Evolutionary conservation across 2,329 filamentous ascomycete genomes (phyloP).

Genomic region (Ascochyta lentis): DNA sequence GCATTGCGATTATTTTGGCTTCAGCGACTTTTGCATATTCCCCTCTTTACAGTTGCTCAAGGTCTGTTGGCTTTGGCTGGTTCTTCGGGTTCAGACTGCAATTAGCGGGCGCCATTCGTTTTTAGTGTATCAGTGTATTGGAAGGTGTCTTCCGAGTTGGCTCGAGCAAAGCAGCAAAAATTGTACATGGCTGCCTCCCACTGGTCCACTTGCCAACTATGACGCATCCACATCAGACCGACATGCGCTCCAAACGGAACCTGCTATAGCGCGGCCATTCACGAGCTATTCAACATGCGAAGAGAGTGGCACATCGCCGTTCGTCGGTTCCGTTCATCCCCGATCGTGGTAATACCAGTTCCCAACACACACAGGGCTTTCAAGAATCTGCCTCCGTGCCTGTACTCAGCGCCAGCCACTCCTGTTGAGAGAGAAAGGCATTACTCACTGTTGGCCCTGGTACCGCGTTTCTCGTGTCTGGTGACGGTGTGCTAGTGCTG

Average conservation of each 20-base stretch:
- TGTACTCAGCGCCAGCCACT: no score
- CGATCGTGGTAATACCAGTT: no score
- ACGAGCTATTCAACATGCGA: not conserved
- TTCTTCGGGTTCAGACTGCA: not conserved
- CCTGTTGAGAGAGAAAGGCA: no score
- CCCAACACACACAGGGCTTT: no score
- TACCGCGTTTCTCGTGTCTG: no score
- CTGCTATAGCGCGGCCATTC: not conserved
- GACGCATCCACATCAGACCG: not conserved
- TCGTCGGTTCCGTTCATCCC: not conserved
- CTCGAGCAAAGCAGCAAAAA: not conserved
- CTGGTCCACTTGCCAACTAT: no score
- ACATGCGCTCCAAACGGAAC: not conserved
- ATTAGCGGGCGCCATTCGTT: constrained; percentile 21
- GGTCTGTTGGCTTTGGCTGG: not conserved
- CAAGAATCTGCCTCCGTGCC: no score
- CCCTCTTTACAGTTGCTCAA: constrained; percentile 6
- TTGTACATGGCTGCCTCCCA: not conserved
- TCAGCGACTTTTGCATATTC: not conserved
- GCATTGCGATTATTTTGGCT: not conserved
- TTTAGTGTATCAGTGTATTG: constrained; percentile 11
- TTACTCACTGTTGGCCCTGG: no score
- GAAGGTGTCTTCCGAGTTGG: not conserved
- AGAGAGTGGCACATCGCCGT: not conserved
- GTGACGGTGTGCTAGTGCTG: no score